Base-by-base conservation (phyloP, 2,329 filamentous ascomycete species). In the Beauveria sp. region DNA sequence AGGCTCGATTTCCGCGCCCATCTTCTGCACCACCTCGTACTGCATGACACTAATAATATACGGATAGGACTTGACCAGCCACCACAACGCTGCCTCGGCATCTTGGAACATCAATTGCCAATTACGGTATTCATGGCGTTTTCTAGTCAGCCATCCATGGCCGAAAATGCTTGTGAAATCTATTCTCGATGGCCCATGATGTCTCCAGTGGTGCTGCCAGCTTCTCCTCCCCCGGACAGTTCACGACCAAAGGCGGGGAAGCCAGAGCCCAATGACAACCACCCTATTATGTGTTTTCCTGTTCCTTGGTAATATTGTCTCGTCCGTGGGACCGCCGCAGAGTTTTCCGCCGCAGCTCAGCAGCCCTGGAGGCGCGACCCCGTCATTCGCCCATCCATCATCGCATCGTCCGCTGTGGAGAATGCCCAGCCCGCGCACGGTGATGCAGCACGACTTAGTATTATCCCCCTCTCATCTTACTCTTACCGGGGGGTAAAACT, bases 131-230 rank as follows among this genome's bases (percentile, higher is more conserved):
- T 51, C 48, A 45, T 34, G 57, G 57, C 57, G 57, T 18, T 60
- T 45, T 46, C 31, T 53, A 38, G 49, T 60, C 49, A 49, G 34
- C 49, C 24, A 5, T 38, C 16, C 5, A 34, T 42, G 22, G 16
- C 38, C 34, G 31, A 24, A 60, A 60, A 46, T 45, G 57, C 57
- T 60, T 22, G 57, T 60, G 57, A 60, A 60, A 43, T 59, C 46
- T 26, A 46, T 50, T 8, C 5, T 10, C 28, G 34, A 40, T 52
- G 45, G 57, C 48, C 38, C 18, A 46, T 52, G 38, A 45, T 43
- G 34, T 18, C 34, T 34, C 9, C 31, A 20, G 31, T 10, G n/a
- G 26, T 50, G 46, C 48, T 40, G 28, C 12, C 34, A 12, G 16
- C 45, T 16, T 18, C 43, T 49, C 28, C 22, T 40, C 22, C 45